Evolutionary conservation across 2,329 filamentous ascomycete species (phyloP), one percentile per base, ranked within the genome.

Genomic region (Zasmidium angulare): DNA sequence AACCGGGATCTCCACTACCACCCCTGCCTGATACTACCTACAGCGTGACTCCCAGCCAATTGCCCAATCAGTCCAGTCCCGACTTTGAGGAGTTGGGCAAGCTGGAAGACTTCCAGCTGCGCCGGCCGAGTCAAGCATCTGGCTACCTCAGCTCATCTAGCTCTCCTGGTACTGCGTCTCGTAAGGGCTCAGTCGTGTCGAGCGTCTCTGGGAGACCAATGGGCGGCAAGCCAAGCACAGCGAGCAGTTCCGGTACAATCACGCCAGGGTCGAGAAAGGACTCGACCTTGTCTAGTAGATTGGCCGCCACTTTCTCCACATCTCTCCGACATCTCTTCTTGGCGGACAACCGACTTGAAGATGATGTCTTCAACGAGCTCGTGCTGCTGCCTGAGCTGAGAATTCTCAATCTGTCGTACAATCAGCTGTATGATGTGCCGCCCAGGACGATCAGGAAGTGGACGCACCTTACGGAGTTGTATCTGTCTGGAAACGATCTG

Each of bases 291-390:
- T 93, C 90, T 17, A 88, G 88, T 68, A 86, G 90, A 67, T 79
- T 96, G 58, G 85, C 87, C 19, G 90, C 88, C 64, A 99, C 95
- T 0, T 98, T 99, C 79, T 90, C 91, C 9, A 88, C 87, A 6
- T 96, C 92, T 4, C 78, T 99, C 62, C 84, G 89, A 53, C 89
- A 96, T 69, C 78, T 99, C 0, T 93, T 91, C 69, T 81, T 99
- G 60, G 95, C 95, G 7, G 95, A 99, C 72, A 99, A 99, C 72
- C 86, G 93, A 61, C 83, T 99, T 22, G 90, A 95, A 57, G 95
- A 98, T 68, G 93, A 98, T 68, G 89, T 96, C 0, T 98, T 98
- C 72, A 92, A 97, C 65, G 90, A 98, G 74, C 82, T 99, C 48
- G 90, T 86, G 0, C 80, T 93, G 2, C 83, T 98, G 2, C 83